A percentile compares a stretch with the other conserved stretches of the same genome.
These are phyloP conservation scores for Annulohypoxylon bovei DNA, from an alignment of 495 filamentous ascomycete genomes.

Conservation along the genomic window DNA sequence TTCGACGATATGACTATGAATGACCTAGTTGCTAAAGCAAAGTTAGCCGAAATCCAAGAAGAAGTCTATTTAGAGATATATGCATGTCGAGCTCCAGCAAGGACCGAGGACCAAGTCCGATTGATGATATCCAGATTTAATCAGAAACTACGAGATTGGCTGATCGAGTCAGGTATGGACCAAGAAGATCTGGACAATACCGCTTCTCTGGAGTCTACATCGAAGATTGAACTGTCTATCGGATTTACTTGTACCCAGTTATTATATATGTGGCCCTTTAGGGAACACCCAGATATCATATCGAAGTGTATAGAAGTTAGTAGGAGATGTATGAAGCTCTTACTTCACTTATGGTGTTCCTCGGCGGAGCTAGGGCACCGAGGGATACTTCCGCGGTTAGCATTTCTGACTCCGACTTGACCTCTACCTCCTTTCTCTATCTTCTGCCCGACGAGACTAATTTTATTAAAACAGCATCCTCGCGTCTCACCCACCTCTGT, in stretches of 20 bases:
- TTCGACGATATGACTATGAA: background rate
- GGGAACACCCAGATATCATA: conserved; percentile 7
- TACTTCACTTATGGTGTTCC: conserved; percentile 16
- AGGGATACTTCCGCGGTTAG: conserved; percentile 29
- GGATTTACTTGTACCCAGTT: conserved; percentile 21
- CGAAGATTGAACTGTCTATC: conserved; percentile 6
- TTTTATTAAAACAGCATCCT: conserved; percentile 6
- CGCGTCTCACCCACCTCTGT: conserved; percentile 29
- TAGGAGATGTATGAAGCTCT: conserved; percentile 19
- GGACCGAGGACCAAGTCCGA: conserved; percentile 17
- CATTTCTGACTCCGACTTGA: background rate
- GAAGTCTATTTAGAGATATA: conserved; percentile 25
- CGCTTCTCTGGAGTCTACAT: background rate
- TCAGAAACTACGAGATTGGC: conserved; percentile 12
- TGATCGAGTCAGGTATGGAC: background rate
- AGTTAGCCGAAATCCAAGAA: conserved; percentile 29
- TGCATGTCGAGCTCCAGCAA: conserved; percentile 11
- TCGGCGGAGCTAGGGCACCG: conserved; percentile 1
- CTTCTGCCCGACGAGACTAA: background rate
- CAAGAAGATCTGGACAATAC: background rate
- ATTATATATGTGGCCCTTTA: conserved; percentile 23
- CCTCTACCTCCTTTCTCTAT: background rate
- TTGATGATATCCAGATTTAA: conserved; percentile 4
- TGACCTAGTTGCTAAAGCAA: conserved; percentile 10
- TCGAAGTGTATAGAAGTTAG: background rate